A percentile compares a stretch with the other conserved stretches of the same genome.
Evolutionary conservation across 352 stramenopile genomes (phyloP).

Genomic region (Elongisporangium anandrum): DNA sequence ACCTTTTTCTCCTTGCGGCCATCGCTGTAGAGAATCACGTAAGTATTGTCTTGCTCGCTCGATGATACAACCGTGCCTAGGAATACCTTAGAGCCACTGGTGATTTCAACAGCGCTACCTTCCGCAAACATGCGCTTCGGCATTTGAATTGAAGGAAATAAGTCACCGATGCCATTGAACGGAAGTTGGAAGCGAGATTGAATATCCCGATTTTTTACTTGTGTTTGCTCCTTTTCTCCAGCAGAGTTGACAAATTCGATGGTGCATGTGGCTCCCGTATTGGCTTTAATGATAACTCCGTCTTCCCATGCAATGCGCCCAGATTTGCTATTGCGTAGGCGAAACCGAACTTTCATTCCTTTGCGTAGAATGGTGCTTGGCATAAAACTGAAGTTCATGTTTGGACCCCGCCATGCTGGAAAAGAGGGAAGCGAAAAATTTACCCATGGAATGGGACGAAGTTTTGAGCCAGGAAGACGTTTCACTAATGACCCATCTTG

Average conservation of each 20-base stretch:
- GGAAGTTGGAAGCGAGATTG: slow-evolving; percentile 33
- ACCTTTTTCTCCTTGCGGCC: slow-evolving; percentile 60
- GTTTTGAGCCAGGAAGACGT: slow-evolving; percentile 25
- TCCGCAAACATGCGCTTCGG: slow-evolving; percentile 23
- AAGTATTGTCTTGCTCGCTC: slow-evolving; percentile 43
- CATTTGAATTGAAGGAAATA: slow-evolving; percentile 32
- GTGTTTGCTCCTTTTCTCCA: slow-evolving; percentile 27
- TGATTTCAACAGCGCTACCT: slow-evolving; percentile 47
- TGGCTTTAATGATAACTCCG: slow-evolving; percentile 41
- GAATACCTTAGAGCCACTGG: slow-evolving; percentile 38
- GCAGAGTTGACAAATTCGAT: slow-evolving; percentile 33
- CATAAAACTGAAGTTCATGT: slow-evolving; percentile 16
- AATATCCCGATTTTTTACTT: slow-evolving; percentile 46
- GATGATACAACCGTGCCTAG: slow-evolving; percentile 34
- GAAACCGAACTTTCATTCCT: slow-evolving; percentile 53
- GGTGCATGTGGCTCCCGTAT: slow-evolving; percentile 38
- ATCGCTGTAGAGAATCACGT: slow-evolving; percentile 52
- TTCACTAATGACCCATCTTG: slow-evolving; percentile 39
- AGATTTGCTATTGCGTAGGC: slow-evolving; percentile 16
- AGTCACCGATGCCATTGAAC: slow-evolving; percentile 20
- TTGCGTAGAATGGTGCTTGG: slow-evolving; percentile 28
- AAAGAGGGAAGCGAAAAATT: slow-evolving; percentile 30
- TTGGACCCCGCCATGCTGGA: slow-evolving; percentile 7
- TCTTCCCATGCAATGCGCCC: slow-evolving; percentile 31
- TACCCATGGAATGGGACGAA: slow-evolving; percentile 48